Base-by-base conservation (phyloP, 257 asterid species). In the Orobanche coerulescens region DNA sequence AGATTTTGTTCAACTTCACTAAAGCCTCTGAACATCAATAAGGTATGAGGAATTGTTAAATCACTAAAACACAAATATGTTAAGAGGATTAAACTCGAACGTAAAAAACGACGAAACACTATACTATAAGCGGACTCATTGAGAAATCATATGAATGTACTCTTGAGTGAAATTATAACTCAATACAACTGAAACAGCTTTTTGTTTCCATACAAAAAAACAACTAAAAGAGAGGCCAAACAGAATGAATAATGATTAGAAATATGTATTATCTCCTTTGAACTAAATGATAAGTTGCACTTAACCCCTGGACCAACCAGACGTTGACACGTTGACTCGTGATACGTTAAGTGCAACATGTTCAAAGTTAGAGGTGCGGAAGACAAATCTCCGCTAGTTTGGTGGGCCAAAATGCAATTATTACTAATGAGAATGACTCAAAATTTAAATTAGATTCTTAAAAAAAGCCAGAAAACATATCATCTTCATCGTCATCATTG, bases 1-100 rank as follows among this genome's bases (percentile, higher is more conserved):
- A 4, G 11, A 42, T 28, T n/a, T 61, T 24, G 43, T 9, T 20
- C 5, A 31, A 61, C 53, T 61, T 52, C 37, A 57, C 5, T 31
- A 22, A 55, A 64, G 52, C 22, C 48, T 19, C 20, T 20, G 36
- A 28, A 44, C 25, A 67, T 67, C 33, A 20, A 44, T 42, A 43
- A 56, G 53, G 19, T 33, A 42, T 10, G 12, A 62, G 26, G 48
- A 26, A 13, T 15, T 46, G 2, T 24, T 31, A 63, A 30, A 55
- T 62, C 23, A 24, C 42, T 23, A 34, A 44, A 42, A 4, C 57
- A 25, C 9, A n/a, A 24, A 26, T 47, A 50, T 4, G 18, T 13
- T 43, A 64, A 42, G 60, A 44, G 20, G 47, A 31, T 51, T 22
- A 20, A 14, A 53, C 16, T 10, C 14, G 26, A 63, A 61, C 18